Evolutionary conservation across 441 rosid genomes (phyloP), one percentile per base, ranked within the genome.

Genomic region (Corymbia citriodora): DNA sequence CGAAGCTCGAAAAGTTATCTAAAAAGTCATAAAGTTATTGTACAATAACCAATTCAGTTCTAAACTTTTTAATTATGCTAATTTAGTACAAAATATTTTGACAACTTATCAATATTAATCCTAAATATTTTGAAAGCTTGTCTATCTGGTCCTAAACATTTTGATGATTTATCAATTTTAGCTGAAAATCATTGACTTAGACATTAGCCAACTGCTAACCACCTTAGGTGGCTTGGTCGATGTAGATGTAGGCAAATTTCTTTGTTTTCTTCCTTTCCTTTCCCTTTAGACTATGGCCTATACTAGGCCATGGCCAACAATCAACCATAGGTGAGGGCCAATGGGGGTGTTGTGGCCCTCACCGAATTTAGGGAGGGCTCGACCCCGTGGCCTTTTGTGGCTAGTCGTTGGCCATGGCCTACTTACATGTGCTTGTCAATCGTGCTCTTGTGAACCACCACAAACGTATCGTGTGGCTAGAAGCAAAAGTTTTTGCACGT

Each of bases 141-240:
- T 57, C 1, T 57, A 4, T 57, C 4, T 57, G 3, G 1, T 23
- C 14, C 1, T 57, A 23, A 57, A 57, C 1, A 13, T 23, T 57
- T 23, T 57, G 7, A 25, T 1, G 12, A 59, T 29, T 59, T 10
- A 25, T 10, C 1, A 59, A 59, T 59, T 59, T 59, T 59, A 23
- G 0, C 10, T 0, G 0, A 0, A 25, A 59, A 25, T 59, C 1
- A 0, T 59, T 59, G 25, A 25, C 0, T 0, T 25, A 3, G 3
- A 23, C 0, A 0, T 59, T 10, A 14, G 7, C 0, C 0, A 25
- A 7, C 14, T 0, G 1, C 14, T 59, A 0, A 59, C 7, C 3
- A 59, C 11, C 14, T 59, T 59, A 59, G 0, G 0, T 25, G 65
- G 7, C 7, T 25, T 25, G 15, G 7, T 59, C 1, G 14, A 1